phyloP scores from a whole-genome alignment of 1,284 basidiomycete genomes.

The Rhodotorula sp. region DNA sequence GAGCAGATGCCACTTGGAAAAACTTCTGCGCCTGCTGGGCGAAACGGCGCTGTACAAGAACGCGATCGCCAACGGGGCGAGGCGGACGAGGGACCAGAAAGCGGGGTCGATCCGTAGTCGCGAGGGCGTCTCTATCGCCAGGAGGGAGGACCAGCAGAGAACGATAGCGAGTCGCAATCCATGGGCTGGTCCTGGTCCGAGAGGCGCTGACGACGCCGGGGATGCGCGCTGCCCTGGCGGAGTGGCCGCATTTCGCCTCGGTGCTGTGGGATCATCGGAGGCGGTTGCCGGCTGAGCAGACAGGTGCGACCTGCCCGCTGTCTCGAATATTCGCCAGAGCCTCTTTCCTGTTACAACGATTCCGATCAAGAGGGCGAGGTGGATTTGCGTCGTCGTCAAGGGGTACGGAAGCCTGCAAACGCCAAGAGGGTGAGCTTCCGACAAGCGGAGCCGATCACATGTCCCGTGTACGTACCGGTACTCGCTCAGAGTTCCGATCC shows the following conservation, averaged over 20 bases:
- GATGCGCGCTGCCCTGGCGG: too few species aligned
- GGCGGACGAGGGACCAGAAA: slow-evolving; percentile 5
- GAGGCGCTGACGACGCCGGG: too few species aligned
- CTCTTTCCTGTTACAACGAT: neutral
- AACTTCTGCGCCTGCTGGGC: too few species aligned
- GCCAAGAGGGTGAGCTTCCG: neutral
- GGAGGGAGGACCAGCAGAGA: neutral
- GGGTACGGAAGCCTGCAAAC: slow-evolving; percentile 9
- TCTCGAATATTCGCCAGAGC: neutral
- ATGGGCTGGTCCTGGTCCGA: too few species aligned
- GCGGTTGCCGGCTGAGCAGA: too few species aligned
- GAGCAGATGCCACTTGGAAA: too few species aligned
- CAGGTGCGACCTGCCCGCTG: too few species aligned
- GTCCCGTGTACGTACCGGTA: neutral
- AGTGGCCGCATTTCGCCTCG: too few species aligned
- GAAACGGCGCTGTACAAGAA: too few species aligned
- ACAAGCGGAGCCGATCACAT: neutral
- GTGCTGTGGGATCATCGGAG: too few species aligned
- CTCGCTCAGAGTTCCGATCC: slow-evolving; percentile 1
- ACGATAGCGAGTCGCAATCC: neutral
- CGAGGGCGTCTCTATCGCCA: neutral
- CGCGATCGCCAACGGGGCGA: neutral
- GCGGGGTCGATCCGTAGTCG: neutral
- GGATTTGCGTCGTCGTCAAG: neutral
- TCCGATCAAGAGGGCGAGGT: slow-evolving; percentile 4